Base-by-base conservation (phyloP, 2,329 filamentous ascomycete species). In the Coniochaeta sp. region DNA sequence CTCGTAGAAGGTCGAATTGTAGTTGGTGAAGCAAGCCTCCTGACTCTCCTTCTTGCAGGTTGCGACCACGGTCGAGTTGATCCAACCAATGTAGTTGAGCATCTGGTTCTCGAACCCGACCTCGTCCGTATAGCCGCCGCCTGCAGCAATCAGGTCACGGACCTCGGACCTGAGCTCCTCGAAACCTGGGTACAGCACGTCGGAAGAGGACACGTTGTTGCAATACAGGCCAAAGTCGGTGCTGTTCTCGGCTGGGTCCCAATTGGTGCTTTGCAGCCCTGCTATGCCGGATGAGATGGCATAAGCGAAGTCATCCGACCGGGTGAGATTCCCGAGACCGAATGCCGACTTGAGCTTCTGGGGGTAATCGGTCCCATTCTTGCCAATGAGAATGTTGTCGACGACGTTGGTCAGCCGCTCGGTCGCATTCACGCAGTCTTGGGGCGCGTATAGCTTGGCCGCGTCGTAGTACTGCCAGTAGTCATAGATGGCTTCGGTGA, bases 401-500 rank as follows among this genome's bases (percentile, higher is more conserved):
- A 80, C 63, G 6, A 77, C 63, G 42, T 76, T 65, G 0, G 73
- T 77, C 10, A 81, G 60, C 54, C 72, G 83, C 61, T 87, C 82
- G 0, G 83, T 85, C 1, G 77, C 76, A 1, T 72, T 68, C 31
- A 91, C 77, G 62, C 89, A 94, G 28, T 80, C 77, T 0, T 75
- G 67, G 60, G 78, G 78, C 0, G 70, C 70, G 52, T 69, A 81
- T 12, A 73, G 61, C 1, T 73, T 70, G 0, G 74, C 73, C 0
- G 76, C 78, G 58, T 80, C 76, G 35, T 66, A 74, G 58, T 82
- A 82, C 60, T 78, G 64, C 77, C 87, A 92, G 67, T 85, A 92
- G 59, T 94, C 87, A 57, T 82, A 83, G 51, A 94, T 86, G 3
- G 88, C 88, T 53, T 81, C 79, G 0, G 87, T 88, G 1, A 94